Base-by-base conservation (phyloP, 2,329 filamentous ascomycete species). In the Alternaria novae-zelandiae region DNA sequence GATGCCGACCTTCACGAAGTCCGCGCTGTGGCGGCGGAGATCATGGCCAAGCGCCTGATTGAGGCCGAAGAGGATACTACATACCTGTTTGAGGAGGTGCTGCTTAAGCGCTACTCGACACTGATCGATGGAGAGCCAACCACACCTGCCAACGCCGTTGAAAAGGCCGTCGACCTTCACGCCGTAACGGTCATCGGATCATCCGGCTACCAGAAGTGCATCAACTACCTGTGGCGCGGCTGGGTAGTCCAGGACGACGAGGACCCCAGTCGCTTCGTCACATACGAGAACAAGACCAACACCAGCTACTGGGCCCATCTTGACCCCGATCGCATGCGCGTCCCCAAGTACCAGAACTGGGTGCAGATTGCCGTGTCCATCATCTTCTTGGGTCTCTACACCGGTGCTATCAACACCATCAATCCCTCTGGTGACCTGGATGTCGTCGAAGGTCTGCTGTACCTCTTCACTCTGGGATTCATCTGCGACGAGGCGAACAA, bases 211-310 rank as follows among this genome's bases (percentile, higher is more conserved):
- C 96, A 98, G 73, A 97, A 96, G 82, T 98, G 95, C 77, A 93
- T 98, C 74, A 88, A 86, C 66, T 93, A 96, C 76, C 89, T 99
- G 9, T 99, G 96, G 96, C 89, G 89, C 65, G 96, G 96, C 21
- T 99, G 96, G 96, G 85, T 98, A 9, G 90, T 97, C n/a, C 96
- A 99, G 78, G 93, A 97, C 70, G 94, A 97, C 72, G 86, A 94
- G 54, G 94, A 98, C 71, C 91, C 95, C 0, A 89, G 90, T n/a
- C 89, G 89, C 56, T 99, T 99, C 77, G 87, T 97, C 57, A 90
- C 94, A 75, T 99, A 96, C 83, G 88, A 90, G 70, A 86, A 93
- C 63, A 93, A 93, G 77, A 92, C 90, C 63, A 92, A 94, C 77
- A 89, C 89, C 2, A 86, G 85, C 47, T 96, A 96, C 80, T 88